Evolutionary conservation across 345 rosid genomes (phyloP), one percentile per base, ranked within the genome.

Genomic region (Rhizophora mangle): DNA sequence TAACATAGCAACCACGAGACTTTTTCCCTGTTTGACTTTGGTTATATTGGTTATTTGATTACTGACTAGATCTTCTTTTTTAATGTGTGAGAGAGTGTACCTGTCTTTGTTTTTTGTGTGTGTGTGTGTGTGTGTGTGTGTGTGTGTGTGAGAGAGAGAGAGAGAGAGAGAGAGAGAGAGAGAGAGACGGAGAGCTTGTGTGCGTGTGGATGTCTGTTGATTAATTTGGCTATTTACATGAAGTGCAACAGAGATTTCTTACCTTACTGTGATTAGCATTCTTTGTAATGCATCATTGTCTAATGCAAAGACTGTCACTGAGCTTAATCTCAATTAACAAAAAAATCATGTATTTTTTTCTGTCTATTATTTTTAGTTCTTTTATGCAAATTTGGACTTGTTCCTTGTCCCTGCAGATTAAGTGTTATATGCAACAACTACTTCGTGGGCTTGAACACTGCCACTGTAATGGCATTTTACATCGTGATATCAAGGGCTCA

Each of bases 401-500:
- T 69, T 30, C 47, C 2, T 16, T 58, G 24, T 24, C 51, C 62
- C 46, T 73, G 72, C 85, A 87, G 90, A 81, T 88, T 15, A 88
- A 88, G 72, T 88, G 88, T 52, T 88, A 88, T 60, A 86, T 86
- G 93, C 76, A 84, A 69, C 93, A 88, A 74, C 55, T 88, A 61
- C 75, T 88, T 61, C 58, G 51, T 54, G 93, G 93, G 61, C 81
- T 88, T 22, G 83, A 84, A 70, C 90, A 88, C 27, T 88, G 90
- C 81, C 92, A 88, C 69, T 81, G 80, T 63, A 82, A 71, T 58
- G 93, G 93, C 29, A 74, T 88, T 18, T 73, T 88, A 77, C 93
- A 88, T 54, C 87, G 93, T 49, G 93, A 88, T 74, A 86, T 88
- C 59, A 88, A 88, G 70, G 93, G 90, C 2, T 81, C 93, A 26